A percentile compares a stretch with the other conserved stretches of the same genome.
Conservation (phyloP, 2,329 filamentous ascomycete species). For the Monilinia fructigena region DNA sequence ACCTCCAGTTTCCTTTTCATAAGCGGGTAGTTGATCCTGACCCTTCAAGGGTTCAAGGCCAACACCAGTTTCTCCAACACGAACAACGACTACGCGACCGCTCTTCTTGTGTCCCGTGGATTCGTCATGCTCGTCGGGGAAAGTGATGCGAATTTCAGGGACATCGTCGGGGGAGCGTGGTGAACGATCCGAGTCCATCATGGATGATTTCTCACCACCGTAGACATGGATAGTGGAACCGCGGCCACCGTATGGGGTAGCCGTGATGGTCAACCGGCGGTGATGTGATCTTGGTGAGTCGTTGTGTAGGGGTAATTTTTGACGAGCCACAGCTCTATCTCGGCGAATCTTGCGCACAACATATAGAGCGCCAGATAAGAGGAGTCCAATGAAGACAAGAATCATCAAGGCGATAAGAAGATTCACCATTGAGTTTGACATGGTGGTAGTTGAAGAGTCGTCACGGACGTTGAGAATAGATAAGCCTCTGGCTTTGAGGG, state of each 20-base stretch:
- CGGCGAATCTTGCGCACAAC: conserved; percentile 67
- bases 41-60: conserved; percentile 82
- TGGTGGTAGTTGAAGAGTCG: conserved; percentile 41
- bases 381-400: conserved; percentile 70
- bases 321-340: conserved; percentile 46
- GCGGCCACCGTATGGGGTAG: conserved; percentile 47
- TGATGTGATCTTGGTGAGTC: conserved; percentile 51
- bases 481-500: conserved; percentile 41
- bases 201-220: conserved; percentile 74
- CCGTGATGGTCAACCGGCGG: conserved; percentile 54
- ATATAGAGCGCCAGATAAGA: conserved; percentile 66
- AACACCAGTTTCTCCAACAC: conserved; percentile 82
- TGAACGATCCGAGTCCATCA: conserved; percentile 73
- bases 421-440: conserved; percentile 65
- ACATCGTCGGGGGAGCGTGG: conserved; percentile 79
- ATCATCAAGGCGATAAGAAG: conserved; percentile 78
- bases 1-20: conserved; percentile 71
- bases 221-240: conserved; percentile 74
- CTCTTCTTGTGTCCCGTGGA: conserved; percentile 70
- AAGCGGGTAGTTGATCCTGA: conserved; percentile 78
- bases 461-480: conserved; percentile 51
- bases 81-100: conserved; percentile 86
- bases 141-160: conserved; percentile 96
- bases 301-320: conserved; percentile 68
- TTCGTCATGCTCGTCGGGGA: conserved; percentile 92